phyloP scores from a whole-genome alignment of 164 flowering plant species.

The Tetrastigma voinierianum region DNA sequence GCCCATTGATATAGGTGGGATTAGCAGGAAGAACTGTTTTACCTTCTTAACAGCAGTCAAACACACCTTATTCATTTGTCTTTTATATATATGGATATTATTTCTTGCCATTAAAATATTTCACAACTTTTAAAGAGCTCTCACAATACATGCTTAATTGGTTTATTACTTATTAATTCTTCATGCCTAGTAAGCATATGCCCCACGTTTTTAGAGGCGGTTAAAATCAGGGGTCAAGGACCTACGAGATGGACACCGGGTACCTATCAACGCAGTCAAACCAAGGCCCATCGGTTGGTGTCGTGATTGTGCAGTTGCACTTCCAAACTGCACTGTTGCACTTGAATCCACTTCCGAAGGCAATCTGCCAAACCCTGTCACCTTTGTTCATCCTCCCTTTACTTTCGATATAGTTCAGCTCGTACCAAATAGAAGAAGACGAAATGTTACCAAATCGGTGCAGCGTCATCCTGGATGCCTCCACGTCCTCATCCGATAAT shows the following conservation, averaged over 20 bases:
- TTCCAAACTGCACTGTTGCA: slow-evolving; percentile 7
- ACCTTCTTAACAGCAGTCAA: too few relatives aligned
- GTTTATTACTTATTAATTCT: too few relatives aligned
- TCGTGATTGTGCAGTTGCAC: slow-evolving; percentile 15
- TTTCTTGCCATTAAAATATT: too few relatives aligned
- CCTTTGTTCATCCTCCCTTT: background rate
- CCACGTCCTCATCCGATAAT: background rate
- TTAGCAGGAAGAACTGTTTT: too few relatives aligned
- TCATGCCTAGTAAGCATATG: too few relatives aligned
- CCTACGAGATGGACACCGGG: slow-evolving; percentile 51
- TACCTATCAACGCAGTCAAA: slow-evolving; percentile 44
- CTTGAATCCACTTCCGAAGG: slow-evolving; percentile 3
- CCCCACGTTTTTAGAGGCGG: too few relatives aligned
- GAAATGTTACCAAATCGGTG: slow-evolving; percentile 3
- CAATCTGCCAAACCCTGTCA: background rate
- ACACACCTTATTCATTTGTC: too few relatives aligned
- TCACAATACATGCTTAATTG: too few relatives aligned
- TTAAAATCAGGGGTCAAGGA: background rate
- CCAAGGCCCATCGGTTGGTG: slow-evolving; percentile 44
- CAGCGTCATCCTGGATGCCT: slow-evolving; percentile 2
- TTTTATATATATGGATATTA: too few relatives aligned
- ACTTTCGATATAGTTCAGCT: background rate
- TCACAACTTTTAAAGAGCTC: too few relatives aligned
- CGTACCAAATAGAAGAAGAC: background rate
- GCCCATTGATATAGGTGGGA: too few relatives aligned